phyloP scores from a whole-genome alignment of 495 filamentous ascomycete species.

The Letharia lupina region DNA sequence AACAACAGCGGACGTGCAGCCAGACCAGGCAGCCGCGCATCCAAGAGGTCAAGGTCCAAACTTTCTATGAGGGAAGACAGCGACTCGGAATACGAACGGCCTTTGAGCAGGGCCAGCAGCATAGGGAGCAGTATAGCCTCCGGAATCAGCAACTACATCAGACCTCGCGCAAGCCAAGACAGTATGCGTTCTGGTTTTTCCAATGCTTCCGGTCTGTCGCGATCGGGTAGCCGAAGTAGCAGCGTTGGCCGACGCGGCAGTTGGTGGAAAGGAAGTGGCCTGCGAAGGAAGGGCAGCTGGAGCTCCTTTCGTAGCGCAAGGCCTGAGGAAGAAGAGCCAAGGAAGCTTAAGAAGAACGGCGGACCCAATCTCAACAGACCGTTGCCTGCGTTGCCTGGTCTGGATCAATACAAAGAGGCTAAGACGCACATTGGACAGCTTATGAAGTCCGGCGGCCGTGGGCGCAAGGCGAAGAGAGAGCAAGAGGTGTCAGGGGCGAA shows the following conservation, averaged over 20 bases:
- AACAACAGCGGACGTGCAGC: conserved; percentile 21
- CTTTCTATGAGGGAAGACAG: conserved; percentile 1
- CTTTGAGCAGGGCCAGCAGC: conserved; percentile 19
- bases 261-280: conserved; percentile 23
- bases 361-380: conserved; percentile 25
- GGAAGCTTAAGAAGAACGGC: conserved; percentile 17
- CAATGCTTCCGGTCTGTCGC: conserved; percentile 8
- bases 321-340: conserved; percentile 19
- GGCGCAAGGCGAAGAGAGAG: conserved; percentile 17
- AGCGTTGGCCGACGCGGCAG: conserved; percentile 23
- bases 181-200: conserved; percentile 20
- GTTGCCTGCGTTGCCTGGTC: conserved; percentile 25
- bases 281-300: conserved; percentile 25
- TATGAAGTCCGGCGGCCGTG: conserved; percentile 19
- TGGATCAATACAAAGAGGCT: conserved; percentile 26
- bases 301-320: conserved; percentile 25
- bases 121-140: conserved; percentile 19
- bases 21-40: conserved; percentile 17
- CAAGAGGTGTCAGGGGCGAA: conserved; percentile 1
- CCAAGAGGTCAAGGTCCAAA: conserved; percentile 10
- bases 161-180: conserved; percentile 21
- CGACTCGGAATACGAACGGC: conserved; percentile 11
- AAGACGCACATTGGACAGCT: conserved; percentile 27
- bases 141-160: conserved; percentile 26
- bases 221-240: conserved; percentile 22